Evolutionary conservation across 176 grass and related monocot species (phyloP).

Genomic region (Oryza longistaminata): DNA sequence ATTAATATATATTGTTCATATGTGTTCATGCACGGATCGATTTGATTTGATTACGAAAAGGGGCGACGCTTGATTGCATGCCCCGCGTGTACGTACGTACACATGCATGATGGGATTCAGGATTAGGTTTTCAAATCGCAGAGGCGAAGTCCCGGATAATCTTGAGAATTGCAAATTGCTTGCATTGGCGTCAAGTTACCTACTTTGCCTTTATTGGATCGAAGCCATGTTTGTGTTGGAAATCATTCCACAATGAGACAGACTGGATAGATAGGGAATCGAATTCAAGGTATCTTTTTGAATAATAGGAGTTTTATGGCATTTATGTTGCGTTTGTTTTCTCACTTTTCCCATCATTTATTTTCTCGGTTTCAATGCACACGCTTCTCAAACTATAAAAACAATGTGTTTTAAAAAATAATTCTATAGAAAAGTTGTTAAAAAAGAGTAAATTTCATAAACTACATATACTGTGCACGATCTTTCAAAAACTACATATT

Average conservation of each 20-base stretch:
- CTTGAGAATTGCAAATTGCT: not conserved
- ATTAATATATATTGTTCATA: not conserved
- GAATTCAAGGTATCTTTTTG: too few relatives aligned
- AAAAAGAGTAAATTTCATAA: too few relatives aligned
- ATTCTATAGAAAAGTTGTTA: too few relatives aligned
- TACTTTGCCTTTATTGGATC: not conserved
- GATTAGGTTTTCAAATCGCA: slow-evolving; percentile 3
- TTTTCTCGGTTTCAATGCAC: too few relatives aligned
- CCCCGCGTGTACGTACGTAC: not conserved
- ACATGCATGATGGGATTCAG: not conserved
- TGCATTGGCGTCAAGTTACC: not conserved
- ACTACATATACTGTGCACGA: too few relatives aligned
- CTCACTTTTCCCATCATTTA: too few relatives aligned
- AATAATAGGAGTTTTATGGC: too few relatives aligned
- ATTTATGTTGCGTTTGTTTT: too few relatives aligned
- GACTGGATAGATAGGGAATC: too few relatives aligned
- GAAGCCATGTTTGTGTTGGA: not conserved
- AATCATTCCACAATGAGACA: not conserved
- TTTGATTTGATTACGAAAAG: not conserved
- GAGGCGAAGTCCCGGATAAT: not conserved
- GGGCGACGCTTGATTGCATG: not conserved
- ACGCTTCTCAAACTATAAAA: too few relatives aligned
- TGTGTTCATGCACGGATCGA: not conserved
- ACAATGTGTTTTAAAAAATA: too few relatives aligned
- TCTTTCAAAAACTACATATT: too few relatives aligned